Evolutionary conservation across 2,329 filamentous ascomycete species (phyloP).

Genomic region (Aspergillus eucalypticola): DNA sequence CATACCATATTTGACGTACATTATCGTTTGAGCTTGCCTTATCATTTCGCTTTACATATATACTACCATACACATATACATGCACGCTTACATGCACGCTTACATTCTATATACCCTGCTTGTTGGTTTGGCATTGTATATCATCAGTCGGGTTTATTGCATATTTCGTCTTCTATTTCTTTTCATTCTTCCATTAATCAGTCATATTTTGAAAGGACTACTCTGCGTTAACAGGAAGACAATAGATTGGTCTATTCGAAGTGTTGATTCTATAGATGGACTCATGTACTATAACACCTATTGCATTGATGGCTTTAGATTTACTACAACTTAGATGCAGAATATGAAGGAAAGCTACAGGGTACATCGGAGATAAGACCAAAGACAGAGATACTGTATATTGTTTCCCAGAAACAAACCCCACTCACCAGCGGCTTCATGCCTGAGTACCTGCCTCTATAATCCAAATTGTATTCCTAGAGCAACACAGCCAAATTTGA

Average conservation of each 20-base stretch:
- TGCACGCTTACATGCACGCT: too few relatives aligned
- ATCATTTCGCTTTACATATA: not conserved
- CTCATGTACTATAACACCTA: too few relatives aligned
- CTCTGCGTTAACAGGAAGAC: too few relatives aligned
- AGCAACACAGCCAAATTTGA: not conserved
- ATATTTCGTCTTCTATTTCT: not conserved
- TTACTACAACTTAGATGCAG: too few relatives aligned
- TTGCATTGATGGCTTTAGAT: too few relatives aligned
- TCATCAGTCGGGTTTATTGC: not conserved
- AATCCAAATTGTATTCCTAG: not conserved
- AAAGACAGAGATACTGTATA: not conserved
- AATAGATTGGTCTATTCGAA: too few relatives aligned
- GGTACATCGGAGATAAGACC: too few relatives aligned
- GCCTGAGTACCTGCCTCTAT: not conserved
- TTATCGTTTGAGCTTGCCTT: not conserved
- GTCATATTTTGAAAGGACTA: too few relatives aligned
- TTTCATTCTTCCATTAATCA: too few relatives aligned
- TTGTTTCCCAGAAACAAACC: slow-evolving; percentile 1
- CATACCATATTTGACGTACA: not conserved
- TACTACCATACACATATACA: not conserved
- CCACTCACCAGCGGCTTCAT: not conserved
- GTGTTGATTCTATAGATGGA: too few relatives aligned
- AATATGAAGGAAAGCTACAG: too few relatives aligned
- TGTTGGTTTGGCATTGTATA: not conserved
- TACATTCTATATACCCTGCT: not conserved